Conservation (phyloP, 2,329 filamentous ascomycete species). For the Capronia epimyces region DNA sequence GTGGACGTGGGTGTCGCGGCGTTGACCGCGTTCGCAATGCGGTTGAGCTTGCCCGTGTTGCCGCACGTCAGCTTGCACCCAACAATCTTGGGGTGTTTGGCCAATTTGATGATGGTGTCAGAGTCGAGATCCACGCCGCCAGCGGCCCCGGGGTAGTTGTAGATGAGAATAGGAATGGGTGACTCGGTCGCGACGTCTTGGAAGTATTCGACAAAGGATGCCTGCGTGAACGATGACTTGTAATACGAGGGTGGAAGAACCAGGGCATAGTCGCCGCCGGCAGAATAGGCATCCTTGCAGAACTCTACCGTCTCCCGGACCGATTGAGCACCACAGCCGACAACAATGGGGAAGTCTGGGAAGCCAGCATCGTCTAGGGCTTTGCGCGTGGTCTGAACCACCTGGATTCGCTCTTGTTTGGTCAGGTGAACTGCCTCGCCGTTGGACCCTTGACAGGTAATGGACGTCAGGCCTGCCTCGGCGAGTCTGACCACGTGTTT, state of each 20-base stretch:
- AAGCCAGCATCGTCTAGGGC: slow-evolving; percentile 64
- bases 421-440: slow-evolving; percentile 76
- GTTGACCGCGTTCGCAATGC: slow-evolving; percentile 50
- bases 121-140: slow-evolving; percentile 64
- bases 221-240: slow-evolving; percentile 58
- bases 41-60: slow-evolving; percentile 66
- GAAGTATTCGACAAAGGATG: slow-evolving; percentile 60
- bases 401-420: slow-evolving; percentile 61
- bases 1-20: slow-evolving; percentile 38
- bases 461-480: slow-evolving; percentile 62
- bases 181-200: slow-evolving; percentile 56
- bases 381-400: slow-evolving; percentile 64
- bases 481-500: slow-evolving; percentile 63
- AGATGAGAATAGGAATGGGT: slow-evolving; percentile 61
- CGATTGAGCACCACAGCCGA: slow-evolving; percentile 68
- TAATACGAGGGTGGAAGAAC: slow-evolving; percentile 75
- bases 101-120: slow-evolving; percentile 56
- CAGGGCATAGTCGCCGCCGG: slow-evolving; percentile 69
- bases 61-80: slow-evolving; percentile 69
- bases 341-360: slow-evolving; percentile 61
- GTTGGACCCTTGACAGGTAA: slow-evolving; percentile 75
- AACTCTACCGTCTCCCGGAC: slow-evolving; percentile 66
- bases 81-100: slow-evolving; percentile 59
- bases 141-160: slow-evolving; percentile 66
- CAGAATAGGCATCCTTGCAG: slow-evolving; percentile 62